These are phyloP conservation scores for Capronia americana DNA, from an alignment of 2,329 filamentous ascomycete species.

Conservation along the genomic window DNA sequence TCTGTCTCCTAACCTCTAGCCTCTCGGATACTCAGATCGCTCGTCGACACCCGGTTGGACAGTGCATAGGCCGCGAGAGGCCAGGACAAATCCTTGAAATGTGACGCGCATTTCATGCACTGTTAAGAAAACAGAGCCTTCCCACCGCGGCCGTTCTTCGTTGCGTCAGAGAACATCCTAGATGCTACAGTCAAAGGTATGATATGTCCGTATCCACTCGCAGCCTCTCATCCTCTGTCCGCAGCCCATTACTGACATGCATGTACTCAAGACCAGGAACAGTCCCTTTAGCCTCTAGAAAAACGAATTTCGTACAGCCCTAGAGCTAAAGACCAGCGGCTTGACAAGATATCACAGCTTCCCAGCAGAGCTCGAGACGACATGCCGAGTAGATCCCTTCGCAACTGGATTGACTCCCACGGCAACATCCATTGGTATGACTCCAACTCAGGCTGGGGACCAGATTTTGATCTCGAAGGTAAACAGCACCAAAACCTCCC, in stretches of 20 bases:
- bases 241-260: not conserved
- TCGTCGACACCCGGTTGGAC: not conserved
- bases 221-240: not conserved
- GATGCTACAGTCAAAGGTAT: not conserved
- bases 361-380: not conserved
- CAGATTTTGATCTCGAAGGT: slow-evolving; percentile 1
- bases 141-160: not conserved
- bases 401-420: not conserved
- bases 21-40: not conserved
- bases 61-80: not conserved
- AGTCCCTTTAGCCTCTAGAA: not conserved
- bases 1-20: not conserved
- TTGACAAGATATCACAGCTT: not conserved
- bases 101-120: not conserved
- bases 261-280: not conserved
- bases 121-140: not conserved
- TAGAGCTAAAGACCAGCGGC: not conserved
- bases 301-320: not conserved
- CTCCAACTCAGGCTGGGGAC: not conserved
- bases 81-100: not conserved
- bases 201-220: not conserved
- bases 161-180: not conserved
- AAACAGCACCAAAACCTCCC: not conserved
- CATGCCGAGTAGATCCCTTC: not conserved
- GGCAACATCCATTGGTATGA: not conserved